Percentiles rank a stretch among this genome's conserved stretches.
Conservation (phyloP, 495 filamentous ascomycete genomes). For the Hypoxylon fuscum region DNA sequence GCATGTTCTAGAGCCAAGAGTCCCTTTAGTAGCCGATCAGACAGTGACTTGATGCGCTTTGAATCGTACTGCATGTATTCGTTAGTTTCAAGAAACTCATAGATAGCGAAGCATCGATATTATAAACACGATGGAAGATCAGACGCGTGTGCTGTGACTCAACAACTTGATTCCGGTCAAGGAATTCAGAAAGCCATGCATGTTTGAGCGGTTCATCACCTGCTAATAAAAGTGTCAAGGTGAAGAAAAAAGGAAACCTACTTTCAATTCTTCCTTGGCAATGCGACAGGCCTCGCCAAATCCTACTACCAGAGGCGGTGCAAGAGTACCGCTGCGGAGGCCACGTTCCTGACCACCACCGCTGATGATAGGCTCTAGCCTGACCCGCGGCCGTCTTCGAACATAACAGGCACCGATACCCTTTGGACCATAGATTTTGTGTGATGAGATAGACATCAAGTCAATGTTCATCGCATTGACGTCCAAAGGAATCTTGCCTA, state of each 20-base stretch:
- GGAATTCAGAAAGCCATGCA: constrained; percentile 71
- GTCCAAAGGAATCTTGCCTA: constrained; percentile 95
- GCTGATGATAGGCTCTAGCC: constrained; percentile 94
- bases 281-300: constrained; percentile 96
- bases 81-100: constrained; percentile 23
- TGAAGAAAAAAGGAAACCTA: constrained; percentile 59
- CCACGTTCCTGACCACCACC: constrained; percentile 97
- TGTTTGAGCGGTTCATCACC: constrained; percentile 77
- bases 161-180: constrained; percentile 60
- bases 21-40: constrained; percentile 81
- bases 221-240: constrained; percentile 18
- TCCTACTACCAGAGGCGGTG: constrained; percentile 87
- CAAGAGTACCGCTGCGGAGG: constrained; percentile 90
- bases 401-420: constrained; percentile 97
- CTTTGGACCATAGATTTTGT: constrained; percentile 99
- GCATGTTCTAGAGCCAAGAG: constrained; percentile 93
- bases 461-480: constrained; percentile 98
- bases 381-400: constrained; percentile 87
- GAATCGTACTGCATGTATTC: constrained; percentile 80
- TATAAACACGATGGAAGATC: constrained; percentile 25
- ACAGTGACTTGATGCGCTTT: constrained; percentile 81
- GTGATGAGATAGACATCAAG: constrained; percentile 97
- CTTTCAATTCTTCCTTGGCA: constrained; percentile 84
- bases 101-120: constrained; percentile 19
- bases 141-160: constrained; percentile 63